Evolutionary conservation across 148 eudicot genomes (phyloP).

Genomic region (Camellia lanceoleosa): DNA sequence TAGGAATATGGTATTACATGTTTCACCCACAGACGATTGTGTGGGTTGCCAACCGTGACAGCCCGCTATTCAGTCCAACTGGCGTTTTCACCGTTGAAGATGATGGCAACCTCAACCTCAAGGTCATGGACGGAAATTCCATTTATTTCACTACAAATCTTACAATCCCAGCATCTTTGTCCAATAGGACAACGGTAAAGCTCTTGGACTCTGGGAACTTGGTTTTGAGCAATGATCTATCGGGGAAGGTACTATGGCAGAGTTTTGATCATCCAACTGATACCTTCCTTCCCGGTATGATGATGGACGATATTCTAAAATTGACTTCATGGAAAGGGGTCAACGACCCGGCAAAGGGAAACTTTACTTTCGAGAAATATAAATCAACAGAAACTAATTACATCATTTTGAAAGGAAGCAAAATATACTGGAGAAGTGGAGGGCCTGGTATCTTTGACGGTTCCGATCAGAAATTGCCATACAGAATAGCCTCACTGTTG

Average conservation of each 20-base stretch:
- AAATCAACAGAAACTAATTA: too few species aligned
- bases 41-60: too few species aligned
- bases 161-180: neutral
- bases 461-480: neutral
- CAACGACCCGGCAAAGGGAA: conserved; percentile 24
- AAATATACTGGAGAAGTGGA: conserved; percentile 21
- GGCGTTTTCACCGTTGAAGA: neutral
- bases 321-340: conserved; percentile 33
- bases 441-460: neutral
- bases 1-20: too few species aligned
- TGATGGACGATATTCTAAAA: neutral
- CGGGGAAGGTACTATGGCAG: conserved; percentile 20
- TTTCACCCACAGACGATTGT: too few species aligned
- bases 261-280: conserved; percentile 38
- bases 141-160: conserved; percentile 13
- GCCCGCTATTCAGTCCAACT: too few species aligned
- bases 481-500: neutral
- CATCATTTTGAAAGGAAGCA: neutral
- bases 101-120: conserved; percentile 17
- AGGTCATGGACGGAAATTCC: conserved; percentile 5
- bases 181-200: neutral
- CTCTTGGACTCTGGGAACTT: conserved; percentile 33
- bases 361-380: conserved; percentile 17
- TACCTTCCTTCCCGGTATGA: conserved; percentile 38
- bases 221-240: neutral